Conservation (phyloP, 306 rosid species). For the Fragaria nilgerrensis region DNA sequence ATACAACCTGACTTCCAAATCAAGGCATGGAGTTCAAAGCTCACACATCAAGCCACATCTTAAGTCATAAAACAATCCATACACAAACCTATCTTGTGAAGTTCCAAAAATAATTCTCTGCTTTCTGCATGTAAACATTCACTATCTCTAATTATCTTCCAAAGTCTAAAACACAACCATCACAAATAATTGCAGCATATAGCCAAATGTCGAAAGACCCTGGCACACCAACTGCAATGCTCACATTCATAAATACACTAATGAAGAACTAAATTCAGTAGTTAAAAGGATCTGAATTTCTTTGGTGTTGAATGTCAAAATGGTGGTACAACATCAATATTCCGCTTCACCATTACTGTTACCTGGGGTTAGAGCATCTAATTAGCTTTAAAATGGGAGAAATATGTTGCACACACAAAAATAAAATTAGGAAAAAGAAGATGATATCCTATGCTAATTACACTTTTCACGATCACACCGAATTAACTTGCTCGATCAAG, state of each 20-base stretch:
- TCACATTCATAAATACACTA: not conserved
- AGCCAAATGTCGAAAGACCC: not conserved
- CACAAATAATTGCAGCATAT: slow-evolving; percentile 1
- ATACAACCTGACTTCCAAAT: not conserved
- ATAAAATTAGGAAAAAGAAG: too few species aligned
- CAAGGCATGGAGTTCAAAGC: not conserved
- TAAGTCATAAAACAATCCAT: not conserved
- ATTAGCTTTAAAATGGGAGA: slow-evolving; percentile 1
- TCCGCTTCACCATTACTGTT: slow-evolving; percentile 28
- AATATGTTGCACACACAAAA: not conserved
- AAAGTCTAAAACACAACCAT: not conserved
- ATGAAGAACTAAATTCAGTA: not conserved
- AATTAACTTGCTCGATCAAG: not conserved
- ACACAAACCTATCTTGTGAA: not conserved
- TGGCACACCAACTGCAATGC: not conserved
- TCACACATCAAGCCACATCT: not conserved
- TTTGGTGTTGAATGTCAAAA: slow-evolving; percentile 2
- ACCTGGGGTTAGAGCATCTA: slow-evolving; percentile 25
- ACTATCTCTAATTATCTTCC: not conserved
- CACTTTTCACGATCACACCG: not conserved
- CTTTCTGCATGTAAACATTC: not conserved
- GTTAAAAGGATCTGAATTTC: not conserved
- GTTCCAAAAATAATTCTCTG: not conserved
- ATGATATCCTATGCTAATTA: not conserved
- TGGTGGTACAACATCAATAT: slow-evolving; percentile 19